Percentiles rank a stretch among this genome's conserved stretches.
Evolutionary conservation across 495 filamentous ascomycete genomes (phyloP).

Genomic region (Evansstolkia leycettana): DNA sequence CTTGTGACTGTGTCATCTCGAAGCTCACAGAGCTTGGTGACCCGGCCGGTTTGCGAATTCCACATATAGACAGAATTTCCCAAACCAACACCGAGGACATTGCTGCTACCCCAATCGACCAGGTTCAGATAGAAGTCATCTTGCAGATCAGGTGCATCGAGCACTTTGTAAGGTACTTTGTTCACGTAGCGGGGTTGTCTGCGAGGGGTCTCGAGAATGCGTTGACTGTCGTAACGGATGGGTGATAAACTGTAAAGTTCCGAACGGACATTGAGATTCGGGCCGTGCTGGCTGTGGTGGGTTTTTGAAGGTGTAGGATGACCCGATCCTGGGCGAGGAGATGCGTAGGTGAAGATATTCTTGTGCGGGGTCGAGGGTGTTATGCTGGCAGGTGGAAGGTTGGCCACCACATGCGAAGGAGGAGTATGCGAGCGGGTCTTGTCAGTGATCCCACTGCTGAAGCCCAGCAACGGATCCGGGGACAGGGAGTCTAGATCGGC

Average conservation of each 20-base stretch:
- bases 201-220: slow-evolving; percentile 78
- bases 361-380: slow-evolving; percentile 94
- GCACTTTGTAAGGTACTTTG: slow-evolving; percentile 94
- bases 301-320: slow-evolving; percentile 82
- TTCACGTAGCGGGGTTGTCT: slow-evolving; percentile 80
- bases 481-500: slow-evolving; percentile 53
- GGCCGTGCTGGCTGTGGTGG: slow-evolving; percentile 71
- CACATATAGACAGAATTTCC: slow-evolving; percentile 97
- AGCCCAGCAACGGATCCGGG: slow-evolving; percentile 48
- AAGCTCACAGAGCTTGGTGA: slow-evolving; percentile 86
- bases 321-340: slow-evolving; percentile 57
- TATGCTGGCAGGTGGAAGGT: slow-evolving; percentile 53
- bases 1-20: slow-evolving; percentile 91
- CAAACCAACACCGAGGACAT: slow-evolving; percentile 83
- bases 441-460: slow-evolving; percentile 48
- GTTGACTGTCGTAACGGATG: slow-evolving; percentile 78
- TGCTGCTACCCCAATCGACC: slow-evolving; percentile 95
- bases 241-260: slow-evolving; percentile 92
- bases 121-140: slow-evolving; percentile 97
- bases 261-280: slow-evolving; percentile 74
- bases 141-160: slow-evolving; percentile 89
- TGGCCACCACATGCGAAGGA: slow-evolving; percentile 49
- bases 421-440: slow-evolving; percentile 71
- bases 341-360: slow-evolving; percentile 89
- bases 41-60: slow-evolving; percentile 76